Conservation (phyloP, 345 rosid species). For the Citrus unshiu region DNA sequence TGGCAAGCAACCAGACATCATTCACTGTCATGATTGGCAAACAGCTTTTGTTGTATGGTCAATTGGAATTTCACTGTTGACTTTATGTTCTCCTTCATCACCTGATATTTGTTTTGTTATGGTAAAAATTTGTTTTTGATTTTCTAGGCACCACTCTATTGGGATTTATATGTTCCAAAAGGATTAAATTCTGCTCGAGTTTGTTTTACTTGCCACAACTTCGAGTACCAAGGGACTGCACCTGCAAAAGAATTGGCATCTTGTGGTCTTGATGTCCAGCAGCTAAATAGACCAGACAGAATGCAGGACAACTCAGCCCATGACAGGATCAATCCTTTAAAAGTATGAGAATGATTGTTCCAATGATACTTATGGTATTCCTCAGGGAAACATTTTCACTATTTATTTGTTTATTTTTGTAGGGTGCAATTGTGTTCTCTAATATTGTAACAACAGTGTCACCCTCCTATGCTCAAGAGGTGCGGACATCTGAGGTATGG, state of each 20-base stretch:
- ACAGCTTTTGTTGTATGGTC: slow-evolving; percentile 90
- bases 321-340: slow-evolving; percentile 82
- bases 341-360: slow-evolving; percentile 40
- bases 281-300: slow-evolving; percentile 89
- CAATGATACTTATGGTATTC: not conserved
- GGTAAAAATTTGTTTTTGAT: slow-evolving; percentile 3
- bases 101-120: slow-evolving; percentile 13
- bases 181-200: slow-evolving; percentile 92
- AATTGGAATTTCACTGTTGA: not conserved
- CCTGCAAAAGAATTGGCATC: slow-evolving; percentile 82
- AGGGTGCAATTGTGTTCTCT: slow-evolving; percentile 97
- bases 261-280: slow-evolving; percentile 87
- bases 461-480: slow-evolving; percentile 95
- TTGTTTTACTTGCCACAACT: slow-evolving; percentile 98
- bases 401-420: slow-evolving; percentile 20
- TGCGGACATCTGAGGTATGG: slow-evolving; percentile 83
- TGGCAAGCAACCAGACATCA: slow-evolving; percentile 92
- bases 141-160: slow-evolving; percentile 86
- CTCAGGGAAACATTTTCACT: not conserved
- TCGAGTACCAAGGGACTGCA: slow-evolving; percentile 95
- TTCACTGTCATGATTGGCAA: slow-evolving; percentile 99
- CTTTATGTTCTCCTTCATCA: slow-evolving; percentile 3
- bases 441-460: slow-evolving; percentile 97
- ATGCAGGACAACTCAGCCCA: slow-evolving; percentile 85
- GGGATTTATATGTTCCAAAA: slow-evolving; percentile 92